Evolutionary conservation across 176 grass and related monocot genomes (phyloP), one percentile per base, ranked within the genome.

Genomic region (Elymus sibiricus): DNA sequence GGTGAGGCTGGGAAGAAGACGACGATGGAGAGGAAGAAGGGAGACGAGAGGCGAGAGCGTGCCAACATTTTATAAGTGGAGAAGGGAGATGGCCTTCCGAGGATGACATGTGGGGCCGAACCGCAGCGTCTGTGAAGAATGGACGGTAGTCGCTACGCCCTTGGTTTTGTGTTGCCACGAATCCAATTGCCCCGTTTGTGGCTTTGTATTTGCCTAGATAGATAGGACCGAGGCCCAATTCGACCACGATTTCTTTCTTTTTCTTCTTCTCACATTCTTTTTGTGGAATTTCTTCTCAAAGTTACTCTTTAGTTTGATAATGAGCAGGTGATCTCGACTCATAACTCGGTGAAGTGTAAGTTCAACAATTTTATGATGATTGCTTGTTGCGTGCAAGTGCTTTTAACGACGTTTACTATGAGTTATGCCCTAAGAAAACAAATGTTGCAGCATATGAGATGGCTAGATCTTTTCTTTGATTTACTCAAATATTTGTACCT

Each of bases 1-100:
- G 84, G 49, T 60, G 71, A 74, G 55, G 71, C 32, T 42, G 84
- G 64, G 22, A 22, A 39, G 65, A 37, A 53, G 64, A 71, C 67
- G 64, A 59, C 67, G 65, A 72, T 56, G 80, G 80, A 25, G 64
- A 82, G 28, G 80, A 46, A 15, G 32, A 39, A 55, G 28, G 13
- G 39, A 25, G 34, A 29, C 22, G 0, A 11, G 27, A 4, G 58
- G 70, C 10, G 22, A 37, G 74, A 37, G 74, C 12, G 31, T 66
- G 74, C 22, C 28, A 78, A 79, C 61, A 1, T 25, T 79, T 70
- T 86, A 78, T 85, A 68, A 12, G 61, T 1, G 12, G 42, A 43
- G 61, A 44, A 51, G 0, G 32, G 6, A 15, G 43, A 9, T 59
- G 11, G 7, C 70, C 9, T 25, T 63, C 56, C 9, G 74, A 38